These are phyloP conservation scores for Angomonas desouzai DNA, from an alignment of 208 protist species.

Conservation along the genomic window DNA sequence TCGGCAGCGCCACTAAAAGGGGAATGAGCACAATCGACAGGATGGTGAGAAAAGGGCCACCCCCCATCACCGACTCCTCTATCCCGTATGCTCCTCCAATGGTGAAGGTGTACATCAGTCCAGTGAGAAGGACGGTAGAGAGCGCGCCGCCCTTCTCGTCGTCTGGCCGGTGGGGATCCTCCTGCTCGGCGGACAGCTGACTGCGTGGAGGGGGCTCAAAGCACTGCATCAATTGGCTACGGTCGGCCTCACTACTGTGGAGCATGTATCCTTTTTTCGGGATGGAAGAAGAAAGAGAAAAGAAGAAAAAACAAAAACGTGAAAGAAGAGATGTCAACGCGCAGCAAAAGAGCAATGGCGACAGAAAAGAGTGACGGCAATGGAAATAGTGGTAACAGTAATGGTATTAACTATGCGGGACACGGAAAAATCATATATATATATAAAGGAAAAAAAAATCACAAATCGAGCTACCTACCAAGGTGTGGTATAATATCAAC, in stretches of 20 bases:
- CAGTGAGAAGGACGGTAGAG: constrained; percentile 63
- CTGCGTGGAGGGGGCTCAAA: constrained; percentile 71
- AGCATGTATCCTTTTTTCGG: background rate
- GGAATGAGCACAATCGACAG: constrained; percentile 66
- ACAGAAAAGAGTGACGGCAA: too few relatives aligned
- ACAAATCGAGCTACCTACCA: background rate
- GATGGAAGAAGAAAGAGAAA: constrained; percentile 17
- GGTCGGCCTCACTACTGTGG: background rate
- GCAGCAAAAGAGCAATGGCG: too few relatives aligned
- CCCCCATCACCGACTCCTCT: constrained; percentile 79
- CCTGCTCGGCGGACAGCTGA: constrained; percentile 19
- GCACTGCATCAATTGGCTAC: constrained; percentile 27
- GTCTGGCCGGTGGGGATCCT: background rate
- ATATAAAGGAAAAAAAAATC: background rate
- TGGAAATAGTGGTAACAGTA: too few relatives aligned
- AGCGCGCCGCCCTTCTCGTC: constrained; percentile 18
- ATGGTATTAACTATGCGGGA: too few relatives aligned
- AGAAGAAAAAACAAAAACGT: too few relatives aligned
- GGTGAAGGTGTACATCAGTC: constrained; percentile 80
- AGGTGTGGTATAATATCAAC: background rate
- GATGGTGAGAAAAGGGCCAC: constrained; percentile 61
- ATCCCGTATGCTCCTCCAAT: constrained; percentile 74
- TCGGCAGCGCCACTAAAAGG: constrained; percentile 59
- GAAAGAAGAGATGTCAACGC: too few relatives aligned
- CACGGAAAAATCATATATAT: too few relatives aligned